These are phyloP conservation scores for Elsinoe necatrix DNA, from an alignment of 2,329 filamentous ascomycete genomes.

Conservation along the genomic window DNA sequence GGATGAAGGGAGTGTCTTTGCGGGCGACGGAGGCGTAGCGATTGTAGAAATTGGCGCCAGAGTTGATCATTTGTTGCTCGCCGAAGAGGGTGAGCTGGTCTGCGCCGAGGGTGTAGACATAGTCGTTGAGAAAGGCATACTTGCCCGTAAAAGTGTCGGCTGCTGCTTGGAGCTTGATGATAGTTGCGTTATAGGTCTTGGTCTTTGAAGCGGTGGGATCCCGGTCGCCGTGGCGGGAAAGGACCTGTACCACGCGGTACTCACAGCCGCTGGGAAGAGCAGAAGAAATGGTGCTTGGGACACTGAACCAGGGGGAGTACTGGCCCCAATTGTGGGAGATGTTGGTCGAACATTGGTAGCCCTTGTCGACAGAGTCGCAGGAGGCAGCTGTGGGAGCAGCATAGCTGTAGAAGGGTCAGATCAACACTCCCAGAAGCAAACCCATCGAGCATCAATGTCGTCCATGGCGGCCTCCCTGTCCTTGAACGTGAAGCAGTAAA, in stretches of 20 bases:
- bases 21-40: slow-evolving; percentile 59
- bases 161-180: slow-evolving; percentile 57
- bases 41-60: slow-evolving; percentile 65
- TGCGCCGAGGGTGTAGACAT: slow-evolving; percentile 60
- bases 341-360: slow-evolving; percentile 55
- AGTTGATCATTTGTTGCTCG: slow-evolving; percentile 61
- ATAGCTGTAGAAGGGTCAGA: not conserved
- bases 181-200: slow-evolving; percentile 51
- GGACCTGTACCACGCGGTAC: slow-evolving; percentile 69
- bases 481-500: not conserved
- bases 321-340: slow-evolving; percentile 72
- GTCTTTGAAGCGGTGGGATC: slow-evolving; percentile 67
- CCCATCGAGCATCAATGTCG: not conserved
- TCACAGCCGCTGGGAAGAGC: slow-evolving; percentile 59
- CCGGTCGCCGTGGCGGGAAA: slow-evolving; percentile 78
- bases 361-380: slow-evolving; percentile 26
- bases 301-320: slow-evolving; percentile 76
- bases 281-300: slow-evolving; percentile 56
- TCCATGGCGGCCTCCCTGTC: not conserved
- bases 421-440: not conserved
- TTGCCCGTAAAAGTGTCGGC: slow-evolving; percentile 49
- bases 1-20: slow-evolving; percentile 56
- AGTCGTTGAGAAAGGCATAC: slow-evolving; percentile 63
- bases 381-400: slow-evolving; percentile 10
- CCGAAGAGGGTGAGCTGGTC: slow-evolving; percentile 64